Percentiles rank a stretch among this genome's conserved stretches.
Conservation (phyloP, 805 yeast genomes). For the Lachancea fermentati region DNA sequence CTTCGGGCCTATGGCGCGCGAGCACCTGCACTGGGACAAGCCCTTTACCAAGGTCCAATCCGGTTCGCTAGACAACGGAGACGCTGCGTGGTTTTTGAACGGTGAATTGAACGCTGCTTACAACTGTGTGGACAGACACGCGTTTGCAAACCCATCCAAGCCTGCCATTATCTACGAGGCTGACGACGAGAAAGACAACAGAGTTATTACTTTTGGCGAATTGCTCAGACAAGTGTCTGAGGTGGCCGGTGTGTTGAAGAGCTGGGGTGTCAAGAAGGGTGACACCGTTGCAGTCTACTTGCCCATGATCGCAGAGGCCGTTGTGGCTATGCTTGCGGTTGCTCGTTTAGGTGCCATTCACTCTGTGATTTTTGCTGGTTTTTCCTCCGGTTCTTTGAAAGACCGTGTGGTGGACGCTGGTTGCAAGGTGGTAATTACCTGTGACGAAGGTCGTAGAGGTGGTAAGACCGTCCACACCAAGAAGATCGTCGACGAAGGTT, state of each 20-base stretch:
- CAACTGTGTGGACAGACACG: conserved; percentile 95
- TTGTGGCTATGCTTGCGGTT: conserved; percentile 89
- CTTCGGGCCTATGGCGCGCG: conserved; percentile 73
- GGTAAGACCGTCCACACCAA: conserved; percentile 90
- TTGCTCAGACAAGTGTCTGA: conserved; percentile 77
- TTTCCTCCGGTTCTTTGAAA: conserved; percentile 83
- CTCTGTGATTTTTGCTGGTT: conserved; percentile 95
- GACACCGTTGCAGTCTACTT: conserved; percentile 94
- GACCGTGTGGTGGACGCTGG: conserved; percentile 89
- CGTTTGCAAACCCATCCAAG: conserved; percentile 79
- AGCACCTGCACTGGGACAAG: conserved; percentile 70
- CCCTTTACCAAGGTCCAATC: conserved; percentile 46
- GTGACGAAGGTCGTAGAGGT: conserved; percentile 94
- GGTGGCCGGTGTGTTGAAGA: conserved; percentile 75
- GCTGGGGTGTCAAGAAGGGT: conserved; percentile 88
- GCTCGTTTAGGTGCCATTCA: conserved; percentile 93
- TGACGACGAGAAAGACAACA: conserved; percentile 74
- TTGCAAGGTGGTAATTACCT: conserved; percentile 81
- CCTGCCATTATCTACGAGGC: conserved; percentile 87
- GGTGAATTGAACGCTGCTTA: conserved; percentile 91
- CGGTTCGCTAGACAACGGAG: conserved; percentile 70
- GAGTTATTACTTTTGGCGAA: conserved; percentile 77
- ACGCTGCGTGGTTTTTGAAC: conserved; percentile 87
- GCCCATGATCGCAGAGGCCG: conserved; percentile 97
- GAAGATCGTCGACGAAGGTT: conserved; percentile 92